These are phyloP conservation scores for Forsythia viridissima DNA, from an alignment of 257 asterid genomes.

Conservation along the genomic window DNA sequence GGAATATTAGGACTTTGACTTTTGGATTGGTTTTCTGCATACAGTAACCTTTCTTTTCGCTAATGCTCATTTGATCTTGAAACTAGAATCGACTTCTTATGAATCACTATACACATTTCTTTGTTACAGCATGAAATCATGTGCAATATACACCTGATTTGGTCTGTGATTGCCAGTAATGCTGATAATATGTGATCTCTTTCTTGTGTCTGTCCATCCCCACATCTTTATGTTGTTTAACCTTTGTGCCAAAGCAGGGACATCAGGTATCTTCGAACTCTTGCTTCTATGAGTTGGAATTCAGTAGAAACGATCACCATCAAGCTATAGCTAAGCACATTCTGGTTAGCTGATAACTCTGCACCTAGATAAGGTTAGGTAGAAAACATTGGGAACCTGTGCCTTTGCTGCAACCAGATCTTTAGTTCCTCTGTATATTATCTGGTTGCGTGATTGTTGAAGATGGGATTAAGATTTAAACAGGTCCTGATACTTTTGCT, in stretches of 20 bases:
- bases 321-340: slow-evolving; percentile 17
- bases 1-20: neutral
- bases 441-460: slow-evolving; percentile 11
- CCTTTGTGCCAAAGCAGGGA: slow-evolving; percentile 17
- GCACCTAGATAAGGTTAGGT: neutral
- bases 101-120: neutral
- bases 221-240: slow-evolving; percentile 15
- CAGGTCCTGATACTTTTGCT: slow-evolving; percentile 42
- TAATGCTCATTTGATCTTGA: neutral
- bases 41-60: neutral
- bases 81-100: slow-evolving; percentile 3
- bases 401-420: slow-evolving; percentile 18
- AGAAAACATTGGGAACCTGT: slow-evolving; percentile 4
- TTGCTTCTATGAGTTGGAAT: slow-evolving; percentile 16
- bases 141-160: neutral
- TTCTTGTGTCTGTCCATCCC: neutral
- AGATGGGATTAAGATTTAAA: slow-evolving; percentile 46
- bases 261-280: neutral
- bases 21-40: neutral
- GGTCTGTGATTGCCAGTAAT: neutral
- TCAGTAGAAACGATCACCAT: slow-evolving; percentile 13
- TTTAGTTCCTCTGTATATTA: neutral
- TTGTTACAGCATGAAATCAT: neutral
- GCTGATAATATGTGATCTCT: neutral
- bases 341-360: slow-evolving; percentile 16